Conservation (phyloP, 306 rosid genomes). For the Cucumis sativus region Cucumber_9930_V3 NC_026656.2:20663501-20664000, state of each 20-base stretch:
- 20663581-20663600: background rate
- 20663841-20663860: slow-evolving; percentile 11
- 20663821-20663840: slow-evolving; percentile 26
- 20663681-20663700: slow-evolving; percentile 63
- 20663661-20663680: slow-evolving; percentile 30
- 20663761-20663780: slow-evolving; percentile 23
- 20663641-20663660: slow-evolving; percentile 27
- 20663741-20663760: slow-evolving; percentile 25
- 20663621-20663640: slow-evolving; percentile 15
- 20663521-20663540: slow-evolving; percentile 4
- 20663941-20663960: slow-evolving; percentile 33
- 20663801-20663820: slow-evolving; percentile 48
- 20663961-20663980: slow-evolving; percentile 31
- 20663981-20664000: slow-evolving; percentile 48
- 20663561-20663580: background rate
- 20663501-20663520: slow-evolving; percentile 33
- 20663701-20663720: slow-evolving; percentile 57
- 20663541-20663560: background rate
- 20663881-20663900: slow-evolving; percentile 35
- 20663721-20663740: slow-evolving; percentile 52
- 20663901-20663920: slow-evolving; percentile 34
- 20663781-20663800: slow-evolving; percentile 20
- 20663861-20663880: slow-evolving; percentile 14
- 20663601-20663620: background rate
- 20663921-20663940: slow-evolving; percentile 30